Evolutionary conservation across 805 yeast species (phyloP).

Genomic region (Candida coquimbonensis): DNA sequence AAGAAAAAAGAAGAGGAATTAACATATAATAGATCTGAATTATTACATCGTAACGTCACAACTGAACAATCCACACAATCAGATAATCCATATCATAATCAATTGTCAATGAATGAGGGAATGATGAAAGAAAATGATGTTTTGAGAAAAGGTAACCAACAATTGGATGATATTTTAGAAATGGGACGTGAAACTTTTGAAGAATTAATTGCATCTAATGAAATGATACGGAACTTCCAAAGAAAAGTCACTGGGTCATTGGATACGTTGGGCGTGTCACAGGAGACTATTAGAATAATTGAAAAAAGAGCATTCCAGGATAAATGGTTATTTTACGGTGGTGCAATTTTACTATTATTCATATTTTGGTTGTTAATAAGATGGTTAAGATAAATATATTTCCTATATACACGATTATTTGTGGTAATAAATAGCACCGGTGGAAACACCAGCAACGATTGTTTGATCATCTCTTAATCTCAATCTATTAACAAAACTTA

Average conservation of each 20-base stretch:
- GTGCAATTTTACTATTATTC: slow-evolving; percentile 53
- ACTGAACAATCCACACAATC: slow-evolving; percentile 1
- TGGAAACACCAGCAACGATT: slow-evolving; percentile 51
- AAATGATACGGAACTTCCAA: slow-evolving; percentile 56
- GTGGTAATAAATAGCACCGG: slow-evolving; percentile 58
- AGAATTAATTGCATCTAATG: slow-evolving; percentile 81
- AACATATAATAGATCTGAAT: slow-evolving; percentile 37
- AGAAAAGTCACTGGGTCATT: slow-evolving; percentile 59
- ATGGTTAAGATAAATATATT: slow-evolving; percentile 43
- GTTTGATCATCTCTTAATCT: slow-evolving; percentile 47
- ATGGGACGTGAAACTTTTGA: slow-evolving; percentile 84
- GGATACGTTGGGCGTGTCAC: slow-evolving; percentile 79
- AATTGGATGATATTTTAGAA: slow-evolving; percentile 82
- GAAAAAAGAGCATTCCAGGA: slow-evolving; percentile 82
- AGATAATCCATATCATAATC: slow-evolving; percentile 26
- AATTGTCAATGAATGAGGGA: slow-evolving; percentile 39
- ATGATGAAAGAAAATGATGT: slow-evolving; percentile 60
- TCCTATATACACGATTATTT: not conserved
- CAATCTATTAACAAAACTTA: slow-evolving; percentile 37
- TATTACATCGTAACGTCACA: slow-evolving; percentile 33
- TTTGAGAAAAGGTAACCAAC: slow-evolving; percentile 64
- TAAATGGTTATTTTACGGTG: slow-evolving; percentile 78
- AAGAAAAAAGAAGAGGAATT: slow-evolving; percentile 29
- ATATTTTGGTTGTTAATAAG: slow-evolving; percentile 61
- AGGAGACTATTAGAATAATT: slow-evolving; percentile 71